These are phyloP conservation scores for Danielia reshetovae DNA, from an alignment of 805 yeast genomes.

Conservation along the genomic window DNA sequence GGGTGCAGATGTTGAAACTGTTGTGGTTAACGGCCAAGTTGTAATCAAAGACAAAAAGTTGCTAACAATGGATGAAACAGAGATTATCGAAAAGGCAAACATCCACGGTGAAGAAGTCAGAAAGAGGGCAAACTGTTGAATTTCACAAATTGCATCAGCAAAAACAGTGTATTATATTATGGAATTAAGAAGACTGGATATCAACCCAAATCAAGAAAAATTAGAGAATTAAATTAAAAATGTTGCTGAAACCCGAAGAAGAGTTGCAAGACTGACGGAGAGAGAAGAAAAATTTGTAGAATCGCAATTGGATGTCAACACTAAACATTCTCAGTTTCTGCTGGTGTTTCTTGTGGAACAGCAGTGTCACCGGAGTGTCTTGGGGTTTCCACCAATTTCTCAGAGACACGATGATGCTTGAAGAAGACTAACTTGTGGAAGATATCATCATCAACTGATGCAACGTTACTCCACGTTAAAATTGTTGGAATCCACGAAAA, in stretches of 20 bases:
- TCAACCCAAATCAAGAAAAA: no score
- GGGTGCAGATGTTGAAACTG: conserved; percentile 17
- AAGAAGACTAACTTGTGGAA: conserved; percentile 19
- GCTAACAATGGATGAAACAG: conserved; percentile 9
- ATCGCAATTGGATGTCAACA: no score
- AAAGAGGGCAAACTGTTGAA: conserved; percentile 9
- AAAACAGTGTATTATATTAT: background rate
- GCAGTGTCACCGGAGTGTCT: conserved; percentile 46
- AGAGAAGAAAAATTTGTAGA: no score
- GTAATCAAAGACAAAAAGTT: conserved; percentile 8
- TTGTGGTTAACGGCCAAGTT: conserved; percentile 7
- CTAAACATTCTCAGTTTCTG: background rate
- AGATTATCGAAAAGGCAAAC: conserved; percentile 9
- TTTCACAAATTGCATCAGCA: background rate
- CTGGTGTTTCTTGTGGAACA: conserved; percentile 17
- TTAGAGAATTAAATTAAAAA: no score
- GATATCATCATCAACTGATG: conserved; percentile 25
- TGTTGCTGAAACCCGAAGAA: no score
- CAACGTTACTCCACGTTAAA: conserved; percentile 26
- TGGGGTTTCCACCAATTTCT: conserved; percentile 28
- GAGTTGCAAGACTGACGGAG: no score
- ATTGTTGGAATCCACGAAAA: conserved; percentile 41
- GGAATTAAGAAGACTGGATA: background rate
- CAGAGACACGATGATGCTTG: conserved; percentile 9
- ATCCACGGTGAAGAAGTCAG: conserved; percentile 11